Percentiles rank a stretch among this genome's conserved stretches.
Conservation (phyloP, 2,329 filamentous ascomycete genomes). For the Nannizziopsis arthrosporioides region DNA sequence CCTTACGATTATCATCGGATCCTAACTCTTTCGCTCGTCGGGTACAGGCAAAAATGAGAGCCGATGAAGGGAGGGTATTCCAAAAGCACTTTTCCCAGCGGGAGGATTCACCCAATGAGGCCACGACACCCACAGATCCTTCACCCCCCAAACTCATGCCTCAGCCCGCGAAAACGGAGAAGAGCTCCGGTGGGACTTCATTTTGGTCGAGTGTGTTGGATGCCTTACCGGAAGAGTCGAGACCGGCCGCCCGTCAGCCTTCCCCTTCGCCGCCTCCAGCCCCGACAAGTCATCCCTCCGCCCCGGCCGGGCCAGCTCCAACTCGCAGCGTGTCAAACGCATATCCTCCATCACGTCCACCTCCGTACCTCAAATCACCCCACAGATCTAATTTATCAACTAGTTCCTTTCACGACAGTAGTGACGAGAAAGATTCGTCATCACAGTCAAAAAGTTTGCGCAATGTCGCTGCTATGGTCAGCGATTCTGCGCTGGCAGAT, state of each 20-base stretch:
- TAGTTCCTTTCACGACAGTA: neutral
- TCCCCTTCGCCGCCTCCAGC: neutral
- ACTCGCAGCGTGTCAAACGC: neutral
- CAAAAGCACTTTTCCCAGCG: constrained; percentile 21
- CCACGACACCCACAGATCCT: neutral
- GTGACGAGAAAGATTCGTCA: constrained; percentile 1
- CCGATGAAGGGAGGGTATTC: constrained; percentile 41
- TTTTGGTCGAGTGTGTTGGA: constrained; percentile 15
- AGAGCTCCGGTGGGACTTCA: constrained; percentile 3
- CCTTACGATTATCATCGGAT: constrained; percentile 29
- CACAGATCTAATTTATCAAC: constrained; percentile 13
- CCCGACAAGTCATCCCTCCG: neutral
- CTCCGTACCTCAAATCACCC: constrained; percentile 12
- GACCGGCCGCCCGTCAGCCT: constrained; percentile 1
- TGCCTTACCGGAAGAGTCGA: constrained; percentile 11
- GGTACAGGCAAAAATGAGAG: constrained; percentile 41
- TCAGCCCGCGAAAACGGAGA: neutral
- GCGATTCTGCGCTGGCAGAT: constrained; percentile 54
- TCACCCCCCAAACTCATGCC: constrained; percentile 1
- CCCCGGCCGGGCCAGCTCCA: neutral
- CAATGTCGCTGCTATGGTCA: constrained; percentile 34
- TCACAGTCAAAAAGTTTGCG: constrained; percentile 27
- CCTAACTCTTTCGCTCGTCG: constrained; percentile 37
- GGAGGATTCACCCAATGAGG: constrained; percentile 1
- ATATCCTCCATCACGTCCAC: constrained; percentile 7